Evolutionary conservation across 306 rosid species (phyloP).

Genomic region (Psophocarpus tetragonolobus): DNA sequence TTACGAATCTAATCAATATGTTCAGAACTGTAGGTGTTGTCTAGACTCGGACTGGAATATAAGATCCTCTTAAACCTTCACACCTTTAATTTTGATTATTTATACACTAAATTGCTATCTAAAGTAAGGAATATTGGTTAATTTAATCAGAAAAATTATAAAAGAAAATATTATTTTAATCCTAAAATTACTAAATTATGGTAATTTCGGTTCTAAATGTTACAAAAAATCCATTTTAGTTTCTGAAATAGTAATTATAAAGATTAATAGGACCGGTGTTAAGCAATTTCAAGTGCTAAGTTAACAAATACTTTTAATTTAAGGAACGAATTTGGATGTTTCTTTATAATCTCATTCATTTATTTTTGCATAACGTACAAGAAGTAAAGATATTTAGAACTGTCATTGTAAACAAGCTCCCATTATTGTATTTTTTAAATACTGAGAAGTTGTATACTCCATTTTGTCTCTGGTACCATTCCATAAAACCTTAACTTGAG

Average conservation of each 20-base stretch:
- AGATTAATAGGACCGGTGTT: no score
- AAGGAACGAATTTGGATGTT: no score
- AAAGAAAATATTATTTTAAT: not conserved
- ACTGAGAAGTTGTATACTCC: not conserved
- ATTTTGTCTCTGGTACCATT: not conserved
- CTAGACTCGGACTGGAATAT: not conserved
- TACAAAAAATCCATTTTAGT: not conserved
- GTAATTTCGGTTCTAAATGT: not conserved
- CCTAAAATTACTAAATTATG: not conserved
- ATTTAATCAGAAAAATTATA: not conserved
- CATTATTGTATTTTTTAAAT: not conserved
- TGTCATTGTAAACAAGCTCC: not conserved
- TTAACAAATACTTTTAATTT: no score
- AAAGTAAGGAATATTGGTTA: not conserved
- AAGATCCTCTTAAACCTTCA: not conserved
- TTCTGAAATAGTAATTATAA: no score
- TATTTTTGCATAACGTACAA: no score
- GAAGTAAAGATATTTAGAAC: no score
- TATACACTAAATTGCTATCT: not conserved
- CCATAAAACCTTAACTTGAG: not conserved
- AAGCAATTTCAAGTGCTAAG: no score
- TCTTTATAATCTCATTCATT: no score
- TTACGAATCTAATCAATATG: not conserved
- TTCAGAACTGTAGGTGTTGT: not conserved
- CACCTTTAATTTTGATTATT: not conserved